These are phyloP conservation scores for Dillenia turbinata DNA, from an alignment of 164 flowering plant genomes.

Conservation along the genomic window DNA sequence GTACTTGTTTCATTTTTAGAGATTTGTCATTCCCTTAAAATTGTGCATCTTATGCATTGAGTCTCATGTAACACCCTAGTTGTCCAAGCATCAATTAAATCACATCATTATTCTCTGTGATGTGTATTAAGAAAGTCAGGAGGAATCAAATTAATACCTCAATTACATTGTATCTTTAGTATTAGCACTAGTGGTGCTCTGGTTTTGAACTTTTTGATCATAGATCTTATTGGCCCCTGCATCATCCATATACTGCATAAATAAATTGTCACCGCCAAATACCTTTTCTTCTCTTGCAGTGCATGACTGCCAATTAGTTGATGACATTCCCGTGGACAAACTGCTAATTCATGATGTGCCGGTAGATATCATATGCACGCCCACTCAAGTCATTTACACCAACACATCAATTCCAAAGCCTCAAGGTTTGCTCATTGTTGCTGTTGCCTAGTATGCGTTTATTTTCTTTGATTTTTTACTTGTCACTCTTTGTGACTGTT, in stretches of 20 bases:
- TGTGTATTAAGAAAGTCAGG: no score
- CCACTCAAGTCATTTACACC: constrained; percentile 72
- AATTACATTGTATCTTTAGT: no score
- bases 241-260: background rate
- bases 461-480: no score
- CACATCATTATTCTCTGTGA: no score
- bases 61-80: no score
- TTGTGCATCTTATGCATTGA: no score
- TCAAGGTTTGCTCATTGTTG: constrained; percentile 43
- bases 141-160: no score
- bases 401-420: constrained; percentile 79
- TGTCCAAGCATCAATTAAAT: no score
- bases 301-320: constrained; percentile 80
- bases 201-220: background rate
- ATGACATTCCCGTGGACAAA: constrained; percentile 79
- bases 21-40: no score
- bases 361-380: constrained; percentile 85
- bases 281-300: constrained; percentile 31
- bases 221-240: background rate
- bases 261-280: no score
- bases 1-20: no score
- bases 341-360: constrained; percentile 85
- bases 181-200: background rate
- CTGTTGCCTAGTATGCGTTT: no score
- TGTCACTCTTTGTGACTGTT: background rate